These are phyloP conservation scores for Scedosporium minutisporum DNA, from an alignment of 2,329 filamentous ascomycete species.

Conservation along the genomic window DNA sequence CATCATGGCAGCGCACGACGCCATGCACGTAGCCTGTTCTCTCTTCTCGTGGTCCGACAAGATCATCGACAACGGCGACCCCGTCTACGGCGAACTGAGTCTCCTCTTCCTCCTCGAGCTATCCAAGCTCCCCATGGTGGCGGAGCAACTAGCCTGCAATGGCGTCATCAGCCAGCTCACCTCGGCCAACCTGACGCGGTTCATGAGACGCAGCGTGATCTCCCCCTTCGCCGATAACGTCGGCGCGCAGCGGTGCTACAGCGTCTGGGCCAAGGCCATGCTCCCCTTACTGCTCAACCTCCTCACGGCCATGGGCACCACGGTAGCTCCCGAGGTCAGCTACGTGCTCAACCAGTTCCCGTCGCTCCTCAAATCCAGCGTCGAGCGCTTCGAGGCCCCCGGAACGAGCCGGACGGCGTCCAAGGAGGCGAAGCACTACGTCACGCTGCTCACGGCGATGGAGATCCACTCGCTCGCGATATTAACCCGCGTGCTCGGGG, in stretches of 20 bases:
- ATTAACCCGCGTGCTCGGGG: conserved; percentile 61
- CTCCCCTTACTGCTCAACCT: conserved; percentile 85
- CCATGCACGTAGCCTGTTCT: conserved; percentile 70
- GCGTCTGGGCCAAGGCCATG: conserved; percentile 82
- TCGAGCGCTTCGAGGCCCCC: conserved; percentile 59
- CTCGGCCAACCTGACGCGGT: conserved; percentile 67
- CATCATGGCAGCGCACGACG: conserved; percentile 60
- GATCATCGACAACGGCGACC: conserved; percentile 67
- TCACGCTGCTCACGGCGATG: conserved; percentile 63
- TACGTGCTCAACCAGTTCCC: conserved; percentile 87
- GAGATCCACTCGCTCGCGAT: conserved; percentile 74
- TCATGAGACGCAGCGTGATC: conserved; percentile 61
- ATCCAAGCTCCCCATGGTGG: conserved; percentile 68
- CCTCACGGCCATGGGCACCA: conserved; percentile 68
- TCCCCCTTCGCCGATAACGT: conserved; percentile 69
- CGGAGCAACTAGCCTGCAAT: conserved; percentile 83
- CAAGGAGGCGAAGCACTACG: conserved; percentile 44
- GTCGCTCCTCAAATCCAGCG: conserved; percentile 62
- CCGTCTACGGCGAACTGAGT: conserved; percentile 87
- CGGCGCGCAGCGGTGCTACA: conserved; percentile 64
- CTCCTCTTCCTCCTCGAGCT: conserved; percentile 82
- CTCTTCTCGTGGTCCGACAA: conserved; percentile 92
- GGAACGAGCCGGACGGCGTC: conserved; percentile 40
- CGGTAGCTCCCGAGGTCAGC: conserved; percentile 74
- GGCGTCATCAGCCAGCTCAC: conserved; percentile 72